These are phyloP conservation scores for Berberis vulgaris DNA, from an alignment of 164 flowering plant genomes.

Conservation along the genomic window DNA sequence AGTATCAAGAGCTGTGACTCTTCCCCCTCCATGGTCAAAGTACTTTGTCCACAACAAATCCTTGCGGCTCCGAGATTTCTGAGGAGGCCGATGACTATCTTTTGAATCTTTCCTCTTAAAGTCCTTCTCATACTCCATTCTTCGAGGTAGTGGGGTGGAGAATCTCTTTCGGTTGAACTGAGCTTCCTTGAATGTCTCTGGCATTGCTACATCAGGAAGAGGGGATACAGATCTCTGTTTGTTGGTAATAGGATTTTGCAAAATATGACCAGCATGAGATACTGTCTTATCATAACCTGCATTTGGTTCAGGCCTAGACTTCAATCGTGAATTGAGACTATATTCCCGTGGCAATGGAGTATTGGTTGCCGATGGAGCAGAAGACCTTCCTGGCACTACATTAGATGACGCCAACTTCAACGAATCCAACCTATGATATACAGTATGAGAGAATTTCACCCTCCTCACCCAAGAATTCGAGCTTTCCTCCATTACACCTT, in stretches of 20 bases:
- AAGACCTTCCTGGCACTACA: not conserved
- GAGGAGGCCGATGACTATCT: constrained; percentile 18
- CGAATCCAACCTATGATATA: constrained; percentile 57
- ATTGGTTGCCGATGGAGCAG: not conserved
- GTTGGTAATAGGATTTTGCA: constrained; percentile 6
- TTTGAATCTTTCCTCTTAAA: constrained; percentile 18
- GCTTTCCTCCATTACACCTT: constrained; percentile 45
- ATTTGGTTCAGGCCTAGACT: constrained; percentile 22
- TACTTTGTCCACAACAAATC: constrained; percentile 67
- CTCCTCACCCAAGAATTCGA: constrained; percentile 74
- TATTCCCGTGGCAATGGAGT: constrained; percentile 21
- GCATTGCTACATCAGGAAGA: constrained; percentile 28
- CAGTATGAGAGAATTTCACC: constrained; percentile 69
- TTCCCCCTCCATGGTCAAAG: constrained; percentile 67
- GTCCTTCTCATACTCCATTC: constrained; percentile 34
- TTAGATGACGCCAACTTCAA: constrained; percentile 22
- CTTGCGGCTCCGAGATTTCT: constrained; percentile 37
- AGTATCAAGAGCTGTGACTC: constrained; percentile 57
- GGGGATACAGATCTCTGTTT: constrained; percentile 60
- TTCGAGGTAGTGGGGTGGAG: constrained; percentile 54
- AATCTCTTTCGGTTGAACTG: constrained; percentile 41
- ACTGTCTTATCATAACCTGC: not conserved
- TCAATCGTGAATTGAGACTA: constrained; percentile 24
- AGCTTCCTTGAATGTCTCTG: constrained; percentile 76
- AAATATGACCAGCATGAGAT: constrained; percentile 1